Base-by-base conservation (phyloP, 2,329 filamentous ascomycete genomes). In the Trichophyton verrucosum region DNA sequence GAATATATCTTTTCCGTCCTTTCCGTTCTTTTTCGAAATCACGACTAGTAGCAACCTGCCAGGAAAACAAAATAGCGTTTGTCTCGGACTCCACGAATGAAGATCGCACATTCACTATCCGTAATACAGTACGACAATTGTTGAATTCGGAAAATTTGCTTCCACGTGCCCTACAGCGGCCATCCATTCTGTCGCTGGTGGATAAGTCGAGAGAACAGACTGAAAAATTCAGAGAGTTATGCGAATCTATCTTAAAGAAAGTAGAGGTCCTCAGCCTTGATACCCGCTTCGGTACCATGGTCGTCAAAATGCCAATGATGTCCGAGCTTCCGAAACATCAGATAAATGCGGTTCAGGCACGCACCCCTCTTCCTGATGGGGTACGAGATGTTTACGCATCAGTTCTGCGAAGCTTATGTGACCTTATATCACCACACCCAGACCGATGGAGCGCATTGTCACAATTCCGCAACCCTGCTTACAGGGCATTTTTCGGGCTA, bases 31-130 rank as follows among this genome's bases (percentile, higher is more conserved):
- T 91, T 68, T 76, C 80, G 62, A 95, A 97, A 74, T 79, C 83
- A 58, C 78, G 86, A 40, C 78, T 96, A 27, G 36, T 73, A 44
- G 59, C 79, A 68, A 64, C 89, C 84, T 96, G 92, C 68, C 72
- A 85, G 63, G 77, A 81, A n/a, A 81, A 85, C 65, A 74, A 78
- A 0, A 75, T 95, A 8, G 74, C 76, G 0, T 97, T 89, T 87
- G 88, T 90, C 64, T 89, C 94, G 70, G 94, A 99, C 70, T 76
- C 78, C 47, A 96, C 91, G 1, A 99, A 99, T 69, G 73, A 78
- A 15, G 87, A 96, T 67, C 80, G 78, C 7, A 90, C 86, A 0
- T 75, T 95, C 62, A 96, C 94, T 0, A 74, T 80, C 51, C 83
- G 94, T 42, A 99, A 99, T 68, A 85, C 92, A 0, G 78, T 96